phyloP scores from a whole-genome alignment of 257 asterid species.

The Solanum paucissectum region DNA sequence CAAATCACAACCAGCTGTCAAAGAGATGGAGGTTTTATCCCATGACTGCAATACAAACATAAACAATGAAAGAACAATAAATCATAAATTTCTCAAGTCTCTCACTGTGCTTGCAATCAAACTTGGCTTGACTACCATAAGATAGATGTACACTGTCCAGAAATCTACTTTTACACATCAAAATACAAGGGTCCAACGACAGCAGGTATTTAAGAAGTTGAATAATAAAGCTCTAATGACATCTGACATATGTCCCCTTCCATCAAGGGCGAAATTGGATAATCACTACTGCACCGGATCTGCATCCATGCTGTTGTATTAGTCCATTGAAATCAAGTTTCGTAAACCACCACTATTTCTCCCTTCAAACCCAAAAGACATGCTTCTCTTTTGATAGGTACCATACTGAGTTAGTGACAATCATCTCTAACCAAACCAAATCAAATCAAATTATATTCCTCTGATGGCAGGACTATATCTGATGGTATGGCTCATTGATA shows the following conservation, averaged over 20 bases:
- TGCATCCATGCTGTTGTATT: not conserved
- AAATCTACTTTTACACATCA: not conserved
- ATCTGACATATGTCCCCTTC: not conserved
- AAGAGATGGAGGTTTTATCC: conserved; percentile 93
- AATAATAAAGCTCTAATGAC: not conserved
- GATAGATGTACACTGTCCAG: not conserved
- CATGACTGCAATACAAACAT: conserved; percentile 45
- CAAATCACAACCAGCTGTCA: conserved; percentile 89
- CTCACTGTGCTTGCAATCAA: not conserved
- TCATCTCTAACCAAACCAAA: not conserved
- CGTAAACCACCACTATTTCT: not conserved
- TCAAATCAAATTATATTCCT: not conserved
- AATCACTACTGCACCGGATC: not conserved
- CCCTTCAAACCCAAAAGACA: not conserved
- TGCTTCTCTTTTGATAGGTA: not conserved
- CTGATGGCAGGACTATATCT: not conserved
- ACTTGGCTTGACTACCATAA: not conserved
- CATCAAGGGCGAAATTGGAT: not conserved
- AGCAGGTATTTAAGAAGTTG: not conserved
- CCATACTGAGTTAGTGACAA: not conserved
- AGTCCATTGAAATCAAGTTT: not conserved
- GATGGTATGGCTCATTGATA: not conserved
- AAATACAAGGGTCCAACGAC: not conserved
- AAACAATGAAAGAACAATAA: not conserved
- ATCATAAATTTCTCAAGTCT: not conserved